These are phyloP conservation scores for Colletotrichum sp. DNA, from an alignment of 2,329 filamentous ascomycete genomes.

Conservation along the genomic window DNA sequence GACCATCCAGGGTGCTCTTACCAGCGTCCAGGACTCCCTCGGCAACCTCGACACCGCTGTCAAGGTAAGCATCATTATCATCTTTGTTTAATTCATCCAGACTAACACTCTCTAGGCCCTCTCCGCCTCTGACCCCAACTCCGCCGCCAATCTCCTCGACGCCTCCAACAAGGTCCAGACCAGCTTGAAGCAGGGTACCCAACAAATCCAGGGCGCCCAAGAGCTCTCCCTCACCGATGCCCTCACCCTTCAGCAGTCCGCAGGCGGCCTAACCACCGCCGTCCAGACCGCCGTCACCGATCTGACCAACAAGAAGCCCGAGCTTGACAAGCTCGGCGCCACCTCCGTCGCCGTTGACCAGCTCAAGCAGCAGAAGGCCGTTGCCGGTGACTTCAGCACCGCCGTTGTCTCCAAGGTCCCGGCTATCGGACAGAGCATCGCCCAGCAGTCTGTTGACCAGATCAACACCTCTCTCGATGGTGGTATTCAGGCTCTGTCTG, in stretches of 20 bases:
- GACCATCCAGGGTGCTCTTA: slow-evolving; percentile 63
- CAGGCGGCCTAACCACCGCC: slow-evolving; percentile 21
- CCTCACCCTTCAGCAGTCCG: slow-evolving; percentile 24
- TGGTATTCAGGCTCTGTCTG: slow-evolving; percentile 23
- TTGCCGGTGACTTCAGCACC: slow-evolving; percentile 23
- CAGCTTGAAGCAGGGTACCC: slow-evolving; percentile 23
- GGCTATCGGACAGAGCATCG: slow-evolving; percentile 29
- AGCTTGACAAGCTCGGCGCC: slow-evolving; percentile 29
- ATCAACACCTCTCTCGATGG: slow-evolving; percentile 24
- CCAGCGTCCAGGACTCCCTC: slow-evolving; percentile 60
- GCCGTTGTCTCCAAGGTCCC: slow-evolving; percentile 30
- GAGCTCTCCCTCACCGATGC: slow-evolving; percentile 26
- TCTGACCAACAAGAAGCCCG: slow-evolving; percentile 27
- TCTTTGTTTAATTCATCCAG: fast-evolving
- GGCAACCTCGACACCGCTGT: slow-evolving; percentile 50
- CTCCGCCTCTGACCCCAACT: slow-evolving; percentile 55
- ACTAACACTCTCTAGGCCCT: slow-evolving; percentile 6
- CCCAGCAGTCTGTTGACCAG: slow-evolving; percentile 28
- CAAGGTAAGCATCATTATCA: background rate
- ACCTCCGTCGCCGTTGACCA: slow-evolving; percentile 25
- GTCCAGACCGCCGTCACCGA: slow-evolving; percentile 25
- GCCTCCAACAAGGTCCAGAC: slow-evolving; percentile 26
- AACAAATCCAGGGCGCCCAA: slow-evolving; percentile 29
- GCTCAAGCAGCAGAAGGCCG: slow-evolving; percentile 26
- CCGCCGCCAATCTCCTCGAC: slow-evolving; percentile 35